phyloP scores from a whole-genome alignment of 2,329 filamentous ascomycete genomes.

The Penicillium crustosum region DNA sequence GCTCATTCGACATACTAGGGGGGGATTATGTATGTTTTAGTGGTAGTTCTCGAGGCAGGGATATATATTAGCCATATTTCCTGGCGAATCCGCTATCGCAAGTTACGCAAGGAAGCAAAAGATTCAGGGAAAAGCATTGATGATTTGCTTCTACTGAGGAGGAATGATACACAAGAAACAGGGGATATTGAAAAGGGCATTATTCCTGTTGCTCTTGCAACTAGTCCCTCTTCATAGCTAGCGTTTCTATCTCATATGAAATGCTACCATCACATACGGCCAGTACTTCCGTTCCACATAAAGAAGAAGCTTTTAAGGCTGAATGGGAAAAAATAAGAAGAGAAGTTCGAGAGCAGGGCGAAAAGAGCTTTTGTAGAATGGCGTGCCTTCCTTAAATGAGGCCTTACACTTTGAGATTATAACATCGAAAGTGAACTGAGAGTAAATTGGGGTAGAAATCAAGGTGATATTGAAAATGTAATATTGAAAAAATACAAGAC shows the following conservation, averaged over 20 bases:
- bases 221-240: background rate
- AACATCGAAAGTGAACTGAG: too few relatives aligned
- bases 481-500: background rate
- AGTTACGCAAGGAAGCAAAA: constrained; percentile 54
- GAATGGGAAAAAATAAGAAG: too few relatives aligned
- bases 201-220: background rate
- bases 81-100: constrained; percentile 58
- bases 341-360: too few relatives aligned
- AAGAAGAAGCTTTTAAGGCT: too few relatives aligned
- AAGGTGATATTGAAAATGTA: too few relatives aligned
- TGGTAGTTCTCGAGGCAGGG: constrained; percentile 59
- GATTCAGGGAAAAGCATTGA: constrained; percentile 56
- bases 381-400: too few relatives aligned
- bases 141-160: constrained; percentile 45
- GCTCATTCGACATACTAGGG: constrained; percentile 61
- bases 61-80: constrained; percentile 61
- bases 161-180: constrained; percentile 4
- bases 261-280: background rate
- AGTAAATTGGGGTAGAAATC: too few relatives aligned
- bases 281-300: too few relatives aligned
- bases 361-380: background rate
- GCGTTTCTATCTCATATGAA: background rate
- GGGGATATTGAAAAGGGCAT: constrained; percentile 11
- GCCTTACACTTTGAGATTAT: too few relatives aligned
- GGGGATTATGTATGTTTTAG: constrained; percentile 61